These are phyloP conservation scores for Geotrichum cucujoidarum DNA, from an alignment of 1,139 yeast species.

Conservation along the genomic window DNA sequence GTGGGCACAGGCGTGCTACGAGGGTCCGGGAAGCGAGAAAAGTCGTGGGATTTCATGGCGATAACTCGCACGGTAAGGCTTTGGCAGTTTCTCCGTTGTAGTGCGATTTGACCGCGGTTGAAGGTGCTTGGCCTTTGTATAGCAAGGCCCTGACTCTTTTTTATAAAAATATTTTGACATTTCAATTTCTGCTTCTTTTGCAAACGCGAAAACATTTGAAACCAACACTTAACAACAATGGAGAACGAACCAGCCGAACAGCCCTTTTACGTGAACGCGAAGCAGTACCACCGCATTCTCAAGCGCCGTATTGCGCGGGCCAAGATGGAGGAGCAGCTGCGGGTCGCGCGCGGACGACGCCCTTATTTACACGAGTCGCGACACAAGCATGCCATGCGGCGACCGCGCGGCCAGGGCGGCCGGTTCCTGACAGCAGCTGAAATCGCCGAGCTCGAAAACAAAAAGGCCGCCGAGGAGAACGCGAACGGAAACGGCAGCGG, in stretches of 20 bases:
- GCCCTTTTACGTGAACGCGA: constrained; percentile 96
- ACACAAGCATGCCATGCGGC: constrained; percentile 98
- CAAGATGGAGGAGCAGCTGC: constrained; percentile 78
- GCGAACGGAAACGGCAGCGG: neutral
- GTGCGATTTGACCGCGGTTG: no score
- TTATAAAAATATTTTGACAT: no score
- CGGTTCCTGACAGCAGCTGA: constrained; percentile 95
- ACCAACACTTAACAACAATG: no score
- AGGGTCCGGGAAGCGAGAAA: no score
- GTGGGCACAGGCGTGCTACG: no score
- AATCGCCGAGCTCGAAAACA: constrained; percentile 74
- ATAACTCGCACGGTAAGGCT: neutral
- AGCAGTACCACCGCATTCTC: constrained; percentile 90
- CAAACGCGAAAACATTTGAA: no score
- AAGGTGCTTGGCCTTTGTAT: no score
- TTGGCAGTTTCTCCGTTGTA: no score
- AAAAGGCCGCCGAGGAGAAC: constrained; percentile 38
- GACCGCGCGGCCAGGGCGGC: constrained; percentile 99
- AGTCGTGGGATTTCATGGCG: neutral
- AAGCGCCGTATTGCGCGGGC: constrained; percentile 94
- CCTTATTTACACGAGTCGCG: constrained; percentile 96
- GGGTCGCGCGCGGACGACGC: constrained; percentile 82
- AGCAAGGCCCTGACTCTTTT: no score
- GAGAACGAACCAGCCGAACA: constrained; percentile 52
- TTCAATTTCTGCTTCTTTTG: no score